Base-by-base conservation (phyloP, 1,284 basidiomycete genomes). In the Cutaneotrichosporon sp. region DNA sequence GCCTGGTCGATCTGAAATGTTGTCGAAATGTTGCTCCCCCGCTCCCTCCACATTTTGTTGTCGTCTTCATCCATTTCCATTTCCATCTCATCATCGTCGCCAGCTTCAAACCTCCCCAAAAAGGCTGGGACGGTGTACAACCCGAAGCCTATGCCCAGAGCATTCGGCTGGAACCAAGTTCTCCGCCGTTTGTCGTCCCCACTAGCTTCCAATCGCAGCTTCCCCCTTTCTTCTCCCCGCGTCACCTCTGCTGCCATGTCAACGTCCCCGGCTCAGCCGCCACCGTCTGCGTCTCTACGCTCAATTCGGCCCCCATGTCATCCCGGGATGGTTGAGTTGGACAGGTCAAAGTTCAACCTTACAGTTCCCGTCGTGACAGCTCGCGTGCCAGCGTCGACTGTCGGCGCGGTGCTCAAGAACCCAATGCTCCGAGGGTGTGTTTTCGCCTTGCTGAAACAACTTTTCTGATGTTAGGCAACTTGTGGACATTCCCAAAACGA, bases 401-500 rank as follows among this genome's bases (percentile, higher is more conserved):
- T 85, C 1, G 80, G 81, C 5, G 62, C 66, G 4, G 62, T 90
- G 26, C 67, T 86, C 51, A 83, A 80, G 60, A 77, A 84, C 32
- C 75, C 77, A 25, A 71, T 74, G 17, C 66, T 88, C 66, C 80
- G 76, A 74, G 79, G 78, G 87, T 88, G 61, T 49, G 79, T 73
- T 32, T 33, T 27, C n/a, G 19, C 11, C 5, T 37, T 5, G n/a
- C n/a, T n/a, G n/a, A n/a, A n/a, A 29, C 27, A 29, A 6, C 27
- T 29, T 12, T 37, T 49, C 52, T 61, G 12, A 58, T 34, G 10
- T 4, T 60, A 84, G 82, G 39, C 73, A 72, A 17, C 62, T 84
- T 34, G 75, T 90, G 61, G 81, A 87, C 71, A 66, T 90, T 5
- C 83, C 84, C 10, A 85, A 81, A 74, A 71, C 84, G 20, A 82